These are phyloP conservation scores for Aquanectria penicillioides DNA, from an alignment of 2,329 filamentous ascomycete species.

Conservation along the genomic window DNA sequence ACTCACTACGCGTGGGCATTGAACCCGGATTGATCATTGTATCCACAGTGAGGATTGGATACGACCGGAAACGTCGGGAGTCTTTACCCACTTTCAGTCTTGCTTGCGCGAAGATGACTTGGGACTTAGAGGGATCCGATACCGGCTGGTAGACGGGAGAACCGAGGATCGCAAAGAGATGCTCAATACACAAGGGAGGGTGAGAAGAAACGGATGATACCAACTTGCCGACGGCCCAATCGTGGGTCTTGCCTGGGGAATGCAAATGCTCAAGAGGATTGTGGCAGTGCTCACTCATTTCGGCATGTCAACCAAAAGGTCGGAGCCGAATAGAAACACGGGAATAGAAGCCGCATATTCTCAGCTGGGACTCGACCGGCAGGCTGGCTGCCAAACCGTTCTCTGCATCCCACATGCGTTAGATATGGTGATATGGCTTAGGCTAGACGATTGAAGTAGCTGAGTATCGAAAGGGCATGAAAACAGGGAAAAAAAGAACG, in stretches of 20 bases:
- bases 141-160: slow-evolving; percentile 12
- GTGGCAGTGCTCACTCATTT: slow-evolving; percentile 32
- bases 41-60: slow-evolving; percentile 13
- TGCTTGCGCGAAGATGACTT: neutral
- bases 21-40: slow-evolving; percentile 27
- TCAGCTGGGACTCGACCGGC: neutral
- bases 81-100: slow-evolving; percentile 18
- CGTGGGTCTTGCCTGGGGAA: slow-evolving; percentile 20
- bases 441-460: neutral
- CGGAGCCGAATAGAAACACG: slow-evolving; percentile 10
- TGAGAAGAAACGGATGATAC: neutral
- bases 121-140: slow-evolving; percentile 13
- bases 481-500: slow-evolving; percentile 1
- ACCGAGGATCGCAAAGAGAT: slow-evolving; percentile 20
- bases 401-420: too few species aligned
- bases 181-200: slow-evolving; percentile 13
- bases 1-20: slow-evolving; percentile 5
- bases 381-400: neutral
- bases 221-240: slow-evolving; percentile 7
- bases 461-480: neutral
- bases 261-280: slow-evolving; percentile 24
- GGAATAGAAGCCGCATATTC: slow-evolving; percentile 1
- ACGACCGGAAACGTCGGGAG: slow-evolving; percentile 39
- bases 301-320: slow-evolving; percentile 13
- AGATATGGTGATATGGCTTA: too few species aligned